Evolutionary conservation across 805 yeast species (phyloP), one percentile per base, ranked within the genome.

Genomic region (Ascoidea rubescens): DNA sequence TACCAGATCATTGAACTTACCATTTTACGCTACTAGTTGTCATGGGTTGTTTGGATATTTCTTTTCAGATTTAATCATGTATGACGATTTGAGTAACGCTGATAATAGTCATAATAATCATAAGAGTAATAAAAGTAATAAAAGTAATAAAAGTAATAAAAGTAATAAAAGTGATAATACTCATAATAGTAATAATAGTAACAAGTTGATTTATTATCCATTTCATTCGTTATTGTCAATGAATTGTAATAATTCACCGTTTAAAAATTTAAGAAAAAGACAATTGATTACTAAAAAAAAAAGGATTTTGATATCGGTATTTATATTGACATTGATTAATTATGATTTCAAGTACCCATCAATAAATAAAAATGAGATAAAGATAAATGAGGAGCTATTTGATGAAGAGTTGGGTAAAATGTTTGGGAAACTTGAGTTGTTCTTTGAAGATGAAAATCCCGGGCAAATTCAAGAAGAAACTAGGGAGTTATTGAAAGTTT

Each of bases 41-140:
- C 84, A 84, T 64, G 99, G 99, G 0, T 68, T 90, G 62, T 88
- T 77, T 63, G 96, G 96, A 1, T 86, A 78, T 60, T 74, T 87
- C 1, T 83, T 90, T 62, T 79, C 80, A 3, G 99, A 93, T 65
- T 71, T 91, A 55, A 76, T 87, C 8, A 64, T 71, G 48, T 88
- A 87, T 65, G 70, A 72, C 16, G 73, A 87, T 2, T 67, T 66
- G 3, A 73, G 76, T 48, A 80, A 77, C 45, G 75, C 72, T 52
- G 77, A 75, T 48, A 73, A 70, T 52, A 75, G 79, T 46, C 67
- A 71, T 28, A 62, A 69, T 6, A 62, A 74, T n/a, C 75, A 84
- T 10, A 67, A 70, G 50, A 54, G 76, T 5, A 91, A 89, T 4
- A 73, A 87, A 2, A 67, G 66, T 3, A 73, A 76, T 48, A 79